These are phyloP conservation scores for Fusarium staphyleae DNA, from an alignment of 2,329 filamentous ascomycete species.

Conservation along the genomic window DNA sequence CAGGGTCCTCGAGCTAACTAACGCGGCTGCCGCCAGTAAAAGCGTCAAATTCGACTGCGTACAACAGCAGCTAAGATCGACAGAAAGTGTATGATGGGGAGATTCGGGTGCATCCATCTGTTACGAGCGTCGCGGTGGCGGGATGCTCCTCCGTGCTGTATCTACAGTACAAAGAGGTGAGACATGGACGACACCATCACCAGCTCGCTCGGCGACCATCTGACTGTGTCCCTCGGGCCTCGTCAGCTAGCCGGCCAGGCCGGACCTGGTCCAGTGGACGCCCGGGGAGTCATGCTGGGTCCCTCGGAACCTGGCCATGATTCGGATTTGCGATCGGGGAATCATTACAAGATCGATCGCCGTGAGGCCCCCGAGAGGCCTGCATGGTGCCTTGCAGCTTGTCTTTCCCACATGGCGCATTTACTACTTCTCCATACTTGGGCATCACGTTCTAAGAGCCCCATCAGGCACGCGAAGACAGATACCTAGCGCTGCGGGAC, in stretches of 20 bases:
- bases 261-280: slow-evolving; percentile 7
- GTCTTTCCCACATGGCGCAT: slow-evolving; percentile 19
- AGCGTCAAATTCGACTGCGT: neutral
- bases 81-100: slow-evolving; percentile 9
- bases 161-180: slow-evolving; percentile 28
- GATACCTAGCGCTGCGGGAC: neutral
- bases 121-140: slow-evolving; percentile 24
- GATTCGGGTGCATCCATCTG: slow-evolving; percentile 1
- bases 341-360: slow-evolving; percentile 41
- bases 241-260: slow-evolving; percentile 33
- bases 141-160: slow-evolving; percentile 8
- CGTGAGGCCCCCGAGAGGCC: slow-evolving; percentile 23
- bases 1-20: slow-evolving; percentile 32
- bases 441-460: slow-evolving; percentile 31
- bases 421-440: slow-evolving; percentile 23
- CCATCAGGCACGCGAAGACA: slow-evolving; percentile 25
- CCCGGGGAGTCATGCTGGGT: slow-evolving; percentile 40
- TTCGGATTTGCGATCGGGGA: slow-evolving; percentile 41
- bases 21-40: slow-evolving; percentile 34
- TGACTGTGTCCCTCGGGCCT: slow-evolving; percentile 39
- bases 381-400: slow-evolving; percentile 42
- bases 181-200: slow-evolving; percentile 43
- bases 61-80: slow-evolving; percentile 19
- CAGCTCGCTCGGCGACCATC: slow-evolving; percentile 34
- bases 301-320: slow-evolving; percentile 35